Conservation (phyloP, 306 rosid genomes). For the Pterocarpus macrocarpus region DNA sequence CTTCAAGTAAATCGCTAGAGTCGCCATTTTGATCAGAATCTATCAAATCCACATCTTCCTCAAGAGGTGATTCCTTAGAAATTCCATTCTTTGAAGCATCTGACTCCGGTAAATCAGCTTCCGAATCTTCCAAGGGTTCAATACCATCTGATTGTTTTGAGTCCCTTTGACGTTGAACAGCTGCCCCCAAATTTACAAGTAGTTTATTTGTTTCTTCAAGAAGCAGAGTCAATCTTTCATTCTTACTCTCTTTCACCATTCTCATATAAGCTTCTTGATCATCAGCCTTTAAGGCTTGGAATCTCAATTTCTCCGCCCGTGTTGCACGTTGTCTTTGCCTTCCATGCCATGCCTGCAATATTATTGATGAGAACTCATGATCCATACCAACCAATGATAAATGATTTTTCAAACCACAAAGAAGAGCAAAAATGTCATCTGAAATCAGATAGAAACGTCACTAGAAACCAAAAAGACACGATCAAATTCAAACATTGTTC, state of each 20-base stretch:
- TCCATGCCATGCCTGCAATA: conserved; percentile 86
- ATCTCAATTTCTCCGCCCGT: conserved; percentile 89
- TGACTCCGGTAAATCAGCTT: conserved; percentile 69
- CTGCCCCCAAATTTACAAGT: conserved; percentile 93
- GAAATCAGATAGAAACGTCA: conserved; percentile 10
- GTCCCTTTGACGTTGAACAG: conserved; percentile 95
- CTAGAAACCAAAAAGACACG: conserved; percentile 3
- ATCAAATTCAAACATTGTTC: not conserved
- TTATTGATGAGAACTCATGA: conserved; percentile 32
- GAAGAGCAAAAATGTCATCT: not conserved
- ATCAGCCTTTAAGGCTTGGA: conserved; percentile 92
- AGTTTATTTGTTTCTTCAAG: conserved; percentile 95
- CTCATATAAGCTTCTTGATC: conserved; percentile 98
- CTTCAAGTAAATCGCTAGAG: conserved; percentile 86
- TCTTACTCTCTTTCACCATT: conserved; percentile 95
- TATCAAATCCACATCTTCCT: conserved; percentile 69
- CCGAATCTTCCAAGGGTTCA: conserved; percentile 75
- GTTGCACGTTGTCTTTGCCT: conserved; percentile 96
- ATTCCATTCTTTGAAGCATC: conserved; percentile 63
- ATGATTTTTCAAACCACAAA: conserved; percentile 21
- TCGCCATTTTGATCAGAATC: conserved; percentile 78
- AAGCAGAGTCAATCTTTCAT: conserved; percentile 83
- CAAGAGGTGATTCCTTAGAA: conserved; percentile 60
- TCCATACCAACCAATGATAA: conserved; percentile 28
- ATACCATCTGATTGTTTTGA: conserved; percentile 71